Evolutionary conservation across 139 green algal species (phyloP), one percentile per base, ranked within the genome.

Genomic region (Gonium pectorale): DNA sequence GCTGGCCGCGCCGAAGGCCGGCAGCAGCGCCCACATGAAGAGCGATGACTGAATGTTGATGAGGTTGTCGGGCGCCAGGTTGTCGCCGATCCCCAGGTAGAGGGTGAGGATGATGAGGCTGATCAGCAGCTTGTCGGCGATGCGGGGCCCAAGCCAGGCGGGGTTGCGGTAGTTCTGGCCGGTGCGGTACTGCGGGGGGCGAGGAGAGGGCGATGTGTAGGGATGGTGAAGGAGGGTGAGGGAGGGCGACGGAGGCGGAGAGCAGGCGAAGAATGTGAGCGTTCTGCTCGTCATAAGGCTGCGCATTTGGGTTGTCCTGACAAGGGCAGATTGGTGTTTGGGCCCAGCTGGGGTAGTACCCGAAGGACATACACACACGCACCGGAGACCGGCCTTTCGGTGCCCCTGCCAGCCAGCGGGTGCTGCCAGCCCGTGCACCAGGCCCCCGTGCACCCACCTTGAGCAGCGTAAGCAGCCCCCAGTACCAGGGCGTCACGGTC

Each of bases 1-100:
- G 51, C 89, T 73, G 3, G 92, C 89, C 17, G 95, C 94, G 22
- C 90, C 91, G 85, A 94, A 97, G 27, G 91, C 91, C 27, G 94
- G 91, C 77, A 97, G 83, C 51, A 89, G 88, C 67, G 79, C 62
- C 87, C 86, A 95, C 84, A 85, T 88, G 74, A 88, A 98, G 40
- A 96, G 90, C 66, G 95, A 77, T 40, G 90, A 89, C 8, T 81
- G 72, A n/a, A 96, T 92, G 90, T 96, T 97, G 74, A 92, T 92
- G 38, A 92, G 75, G 73, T 96, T 96, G 67, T 64, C 46, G 13
- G 54, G 37, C 0, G 17, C 15, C 5, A 72, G 19, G 63, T 87
- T 41, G 33, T 87, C 41, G 19, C 83, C 87, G 2, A 83, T 40
- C 56, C 64, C 54, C 38, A 87, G 63, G 79, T 91, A 87, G 3